A percentile compares a stretch with the other conserved stretches of the same genome.
Evolutionary conservation across 2,329 filamentous ascomycete genomes (phyloP).

Genomic region (Verticillium nonalfalfae): DNA sequence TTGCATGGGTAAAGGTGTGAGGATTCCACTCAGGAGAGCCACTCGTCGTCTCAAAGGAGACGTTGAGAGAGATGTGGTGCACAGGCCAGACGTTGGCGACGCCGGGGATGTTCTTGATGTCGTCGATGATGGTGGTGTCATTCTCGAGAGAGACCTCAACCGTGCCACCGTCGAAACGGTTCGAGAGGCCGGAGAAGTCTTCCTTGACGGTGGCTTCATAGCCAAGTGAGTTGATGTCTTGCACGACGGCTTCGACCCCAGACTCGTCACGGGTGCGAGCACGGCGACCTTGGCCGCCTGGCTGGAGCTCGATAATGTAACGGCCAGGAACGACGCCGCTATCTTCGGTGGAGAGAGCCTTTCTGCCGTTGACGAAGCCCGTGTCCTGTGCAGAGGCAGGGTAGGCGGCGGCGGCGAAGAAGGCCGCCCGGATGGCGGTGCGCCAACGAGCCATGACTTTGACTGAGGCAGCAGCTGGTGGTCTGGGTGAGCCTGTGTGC

Average conservation of each 20-base stretch:
- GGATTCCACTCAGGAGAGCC: conserved; percentile 11
- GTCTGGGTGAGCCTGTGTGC: background rate
- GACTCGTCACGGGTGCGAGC: conserved; percentile 5
- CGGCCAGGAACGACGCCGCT: conserved; percentile 1
- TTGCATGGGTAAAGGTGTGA: conserved; percentile 9
- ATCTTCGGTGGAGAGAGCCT: background rate
- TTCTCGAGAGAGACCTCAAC: conserved; percentile 6
- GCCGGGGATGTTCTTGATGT: conserved; percentile 2
- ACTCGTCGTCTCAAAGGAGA: conserved; percentile 5
- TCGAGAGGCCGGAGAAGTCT: conserved; percentile 5
- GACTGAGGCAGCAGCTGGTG: background rate
- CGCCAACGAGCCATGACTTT: conserved; percentile 1
- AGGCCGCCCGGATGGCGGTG: background rate
- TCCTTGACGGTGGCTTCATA: conserved; percentile 7
- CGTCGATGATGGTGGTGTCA: conserved; percentile 1
- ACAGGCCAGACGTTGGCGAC: conserved; percentile 6
- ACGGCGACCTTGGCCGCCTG: background rate
- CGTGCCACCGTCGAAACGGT: conserved; percentile 6
- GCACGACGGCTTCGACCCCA: conserved; percentile 1
- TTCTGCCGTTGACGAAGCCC: conserved; percentile 3
- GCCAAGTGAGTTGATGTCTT: conserved; percentile 5
- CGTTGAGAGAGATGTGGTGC: conserved; percentile 11
- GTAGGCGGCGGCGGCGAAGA: background rate
- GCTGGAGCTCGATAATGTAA: conserved; percentile 7
- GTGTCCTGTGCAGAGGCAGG: background rate